phyloP scores from a whole-genome alignment of 2,329 filamentous ascomycete genomes.

The Saccharata proteae region DNA sequence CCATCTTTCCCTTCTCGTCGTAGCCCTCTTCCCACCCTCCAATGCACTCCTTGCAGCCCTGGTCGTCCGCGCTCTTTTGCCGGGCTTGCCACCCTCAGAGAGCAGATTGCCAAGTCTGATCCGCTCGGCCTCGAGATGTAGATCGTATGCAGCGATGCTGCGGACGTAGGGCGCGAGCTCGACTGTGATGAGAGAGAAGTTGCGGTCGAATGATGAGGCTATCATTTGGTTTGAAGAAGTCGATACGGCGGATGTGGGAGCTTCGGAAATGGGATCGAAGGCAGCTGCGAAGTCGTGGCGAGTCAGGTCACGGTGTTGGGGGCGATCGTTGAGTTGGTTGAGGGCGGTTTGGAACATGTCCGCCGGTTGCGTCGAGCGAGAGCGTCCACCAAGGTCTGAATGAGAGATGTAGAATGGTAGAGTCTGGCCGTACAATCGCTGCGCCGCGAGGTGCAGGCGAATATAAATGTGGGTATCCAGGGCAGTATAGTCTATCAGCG shows the following conservation, averaged over 20 bases:
- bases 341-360: conserved; percentile 19
- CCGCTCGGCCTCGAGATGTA: conserved; percentile 56
- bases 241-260: conserved; percentile 17
- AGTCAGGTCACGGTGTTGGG: conserved; percentile 15
- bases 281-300: conserved; percentile 32
- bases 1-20: conserved; percentile 59
- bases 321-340: conserved; percentile 11
- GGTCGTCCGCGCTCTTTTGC: conserved; percentile 56
- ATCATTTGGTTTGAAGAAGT: conserved; percentile 35
- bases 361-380: neutral
- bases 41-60: conserved; percentile 63
- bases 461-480: conserved; percentile 25
- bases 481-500: conserved; percentile 31
- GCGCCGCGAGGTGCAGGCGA: conserved; percentile 16
- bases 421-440: neutral
- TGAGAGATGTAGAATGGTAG: conserved; percentile 1
- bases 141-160: conserved; percentile 66
- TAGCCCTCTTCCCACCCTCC: conserved; percentile 58
- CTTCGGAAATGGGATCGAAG: conserved; percentile 40
- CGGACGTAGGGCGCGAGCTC: conserved; percentile 90
- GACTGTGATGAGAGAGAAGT: conserved; percentile 49
- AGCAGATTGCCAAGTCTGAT: conserved; percentile 49
- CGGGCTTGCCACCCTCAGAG: conserved; percentile 41
- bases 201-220: conserved; percentile 66
- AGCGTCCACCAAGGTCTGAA: neutral